Percentiles rank a stretch among this genome's conserved stretches.
Evolutionary conservation across 345 rosid species (phyloP).

Genomic region (Gossypium arboreum): DNA sequence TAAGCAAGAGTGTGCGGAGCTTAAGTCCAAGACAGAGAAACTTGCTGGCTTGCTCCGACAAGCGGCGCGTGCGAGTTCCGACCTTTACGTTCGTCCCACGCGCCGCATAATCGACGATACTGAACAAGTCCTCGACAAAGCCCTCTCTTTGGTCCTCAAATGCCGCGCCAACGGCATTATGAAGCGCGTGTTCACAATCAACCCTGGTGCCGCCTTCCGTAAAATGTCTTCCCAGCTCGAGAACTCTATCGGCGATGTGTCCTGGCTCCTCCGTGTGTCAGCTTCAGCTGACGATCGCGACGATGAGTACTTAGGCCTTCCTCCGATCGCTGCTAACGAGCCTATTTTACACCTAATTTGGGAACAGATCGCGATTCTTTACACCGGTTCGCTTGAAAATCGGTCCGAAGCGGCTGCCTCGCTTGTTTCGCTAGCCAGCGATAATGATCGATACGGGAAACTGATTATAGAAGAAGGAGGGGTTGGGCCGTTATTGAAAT

Average conservation of each 20-base stretch:
- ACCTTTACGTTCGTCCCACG: constrained; percentile 90
- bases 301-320: constrained; percentile 74
- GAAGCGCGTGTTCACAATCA: constrained; percentile 79
- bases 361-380: constrained; percentile 89
- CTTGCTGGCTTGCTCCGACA: constrained; percentile 79
- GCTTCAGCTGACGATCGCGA: constrained; percentile 67
- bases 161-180: constrained; percentile 72
- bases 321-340: constrained; percentile 95
- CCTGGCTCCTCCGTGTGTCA: constrained; percentile 91
- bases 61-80: constrained; percentile 86
- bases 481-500: constrained; percentile 61
- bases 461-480: constrained; percentile 90
- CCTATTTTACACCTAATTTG: constrained; percentile 82
- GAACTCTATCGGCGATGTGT: constrained; percentile 86
- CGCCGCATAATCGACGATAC: constrained; percentile 88
- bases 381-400: constrained; percentile 56
- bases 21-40: constrained; percentile 79
- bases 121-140: constrained; percentile 81
- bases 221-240: constrained; percentile 75
- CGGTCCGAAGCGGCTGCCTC: constrained; percentile 83
- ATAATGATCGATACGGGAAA: constrained; percentile 78
- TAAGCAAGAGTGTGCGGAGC: constrained; percentile 80
- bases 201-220: constrained; percentile 77
- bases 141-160: constrained; percentile 59
- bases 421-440: constrained; percentile 77